Evolutionary conservation across 176 grass and related monocot species (phyloP), one percentile per base, ranked within the genome.

Genomic region (Pontederia crassipes): DNA sequence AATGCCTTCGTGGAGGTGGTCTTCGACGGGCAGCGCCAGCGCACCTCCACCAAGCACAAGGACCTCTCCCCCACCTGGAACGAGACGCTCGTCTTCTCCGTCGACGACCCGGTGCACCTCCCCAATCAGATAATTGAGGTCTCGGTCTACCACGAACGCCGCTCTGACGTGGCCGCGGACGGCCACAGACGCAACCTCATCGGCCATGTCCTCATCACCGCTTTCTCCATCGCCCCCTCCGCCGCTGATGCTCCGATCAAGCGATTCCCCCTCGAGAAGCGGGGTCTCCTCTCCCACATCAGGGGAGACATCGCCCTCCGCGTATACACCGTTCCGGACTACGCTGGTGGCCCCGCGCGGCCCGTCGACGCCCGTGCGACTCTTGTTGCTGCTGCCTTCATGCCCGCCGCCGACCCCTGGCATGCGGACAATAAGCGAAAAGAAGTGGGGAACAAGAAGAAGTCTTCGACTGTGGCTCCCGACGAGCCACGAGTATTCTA

Each of bases 1-100:
- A 95, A 75, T 61, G 57, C 85, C 0, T 95, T 83, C 46, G 90
- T 95, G 0, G 82, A 89, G 72, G 74, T 86, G 2, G 79, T 72
- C 0, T 76, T 89, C 64, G 78, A 95, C 18, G 82, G 49, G 1
- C 85, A 95, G 50, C 48, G 61, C 28, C 72, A 66, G 3, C 72
- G 72, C 60, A 66, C 72, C 11, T 53, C 14, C 49, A 66, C 72
- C 49, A 75, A 75, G 60, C 49, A 26, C 61, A 75, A 66, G n/a
- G 72, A 64, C 32, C 72, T 75, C 28, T 40, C 13, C 32, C 72
- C 72, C 15, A 47, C 72, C 11, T 75, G 72, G 72, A 75, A 75
- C 27, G 61, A 75, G 15, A 75, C 72, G 28, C 53, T 75, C 2
- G 45, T 66, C 50, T 75, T 75, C 49, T 15, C 54, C 14, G 49